phyloP scores from a whole-genome alignment of 768 basidiomycete species.

The Rhizopogon salebrosus region DNA sequence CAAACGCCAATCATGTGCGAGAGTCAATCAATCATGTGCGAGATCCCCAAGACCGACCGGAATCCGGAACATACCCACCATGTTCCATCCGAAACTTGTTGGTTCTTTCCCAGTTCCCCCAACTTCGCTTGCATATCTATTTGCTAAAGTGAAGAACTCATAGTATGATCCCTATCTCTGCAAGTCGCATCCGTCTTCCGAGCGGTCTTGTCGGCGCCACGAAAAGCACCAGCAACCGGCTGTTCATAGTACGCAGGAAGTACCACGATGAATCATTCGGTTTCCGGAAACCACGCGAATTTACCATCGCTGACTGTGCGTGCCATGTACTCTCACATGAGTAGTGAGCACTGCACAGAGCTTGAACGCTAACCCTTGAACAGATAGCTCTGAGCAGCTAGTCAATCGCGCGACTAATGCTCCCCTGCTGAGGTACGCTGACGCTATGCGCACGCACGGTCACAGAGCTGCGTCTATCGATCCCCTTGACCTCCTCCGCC shows the following conservation, averaged over 20 bases:
- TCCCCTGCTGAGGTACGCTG: slow-evolving; percentile 80
- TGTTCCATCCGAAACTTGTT: neutral
- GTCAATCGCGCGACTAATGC: slow-evolving; percentile 69
- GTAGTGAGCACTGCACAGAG: neutral
- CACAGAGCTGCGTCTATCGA: slow-evolving; percentile 85
- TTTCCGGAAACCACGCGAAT: slow-evolving; percentile 59
- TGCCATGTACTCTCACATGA: neutral
- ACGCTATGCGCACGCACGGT: slow-evolving; percentile 79
- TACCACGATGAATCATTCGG: slow-evolving; percentile 84
- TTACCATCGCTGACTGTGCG: slow-evolving; percentile 70
- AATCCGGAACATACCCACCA: neutral
- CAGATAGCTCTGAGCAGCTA: slow-evolving; percentile 64
- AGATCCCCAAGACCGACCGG: neutral
- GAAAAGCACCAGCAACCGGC: slow-evolving; percentile 5
- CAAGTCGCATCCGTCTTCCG: neutral
- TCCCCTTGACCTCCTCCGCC: slow-evolving; percentile 80
- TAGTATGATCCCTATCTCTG: neutral
- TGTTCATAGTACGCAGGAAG: slow-evolving; percentile 21
- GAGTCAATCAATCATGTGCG: neutral
- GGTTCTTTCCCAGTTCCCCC: neutral
- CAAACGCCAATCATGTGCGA: too few relatives aligned
- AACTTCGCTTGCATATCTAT: too few relatives aligned
- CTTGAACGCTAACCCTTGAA: neutral
- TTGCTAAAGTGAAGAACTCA: neutral
- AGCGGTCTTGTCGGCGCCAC: neutral